Conservation (phyloP, 371 early-diverging fungal species). For the Apophysomyces ossiformis region DNA sequence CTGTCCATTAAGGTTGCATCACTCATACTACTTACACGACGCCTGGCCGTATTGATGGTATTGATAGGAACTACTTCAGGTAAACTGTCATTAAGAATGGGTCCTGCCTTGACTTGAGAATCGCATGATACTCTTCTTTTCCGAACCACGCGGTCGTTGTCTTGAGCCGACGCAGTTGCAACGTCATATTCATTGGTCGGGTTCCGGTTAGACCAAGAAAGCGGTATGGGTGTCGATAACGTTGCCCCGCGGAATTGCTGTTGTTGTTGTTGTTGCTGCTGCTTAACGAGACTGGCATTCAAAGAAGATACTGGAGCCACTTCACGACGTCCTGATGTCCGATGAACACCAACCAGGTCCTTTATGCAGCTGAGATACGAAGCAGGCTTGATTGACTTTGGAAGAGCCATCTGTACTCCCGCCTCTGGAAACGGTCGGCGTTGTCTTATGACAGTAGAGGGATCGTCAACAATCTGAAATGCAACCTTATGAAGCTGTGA, state of each 20-base stretch:
- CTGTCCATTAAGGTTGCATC: slow-evolving; percentile 1
- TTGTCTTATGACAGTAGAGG: slow-evolving; percentile 8
- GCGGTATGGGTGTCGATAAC: slow-evolving; percentile 8
- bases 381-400: slow-evolving; percentile 14
- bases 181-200: not conserved
- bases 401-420: not conserved
- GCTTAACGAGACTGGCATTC: not conserved
- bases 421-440: slow-evolving; percentile 1
- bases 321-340: not conserved
- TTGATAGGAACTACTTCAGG: slow-evolving; percentile 9
- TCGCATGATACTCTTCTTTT: slow-evolving; percentile 55
- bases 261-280: slow-evolving; percentile 8
- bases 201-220: slow-evolving; percentile 7
- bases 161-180: slow-evolving; percentile 19
- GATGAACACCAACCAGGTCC: slow-evolving; percentile 32
- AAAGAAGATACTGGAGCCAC: slow-evolving; percentile 4
- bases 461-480: slow-evolving; percentile 66
- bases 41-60: slow-evolving; percentile 2
- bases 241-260: not conserved
- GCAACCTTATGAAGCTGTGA: slow-evolving; percentile 90
- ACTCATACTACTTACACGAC: slow-evolving; percentile 3
- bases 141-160: slow-evolving; percentile 33
- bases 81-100: not conserved
- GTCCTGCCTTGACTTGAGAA: slow-evolving; percentile 9
- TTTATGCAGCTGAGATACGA: slow-evolving; percentile 32